Evolutionary conservation across 2,329 filamentous ascomycete species (phyloP), one percentile per base, ranked within the genome.

Genomic region (Aspergillus sclerotialis): DNA sequence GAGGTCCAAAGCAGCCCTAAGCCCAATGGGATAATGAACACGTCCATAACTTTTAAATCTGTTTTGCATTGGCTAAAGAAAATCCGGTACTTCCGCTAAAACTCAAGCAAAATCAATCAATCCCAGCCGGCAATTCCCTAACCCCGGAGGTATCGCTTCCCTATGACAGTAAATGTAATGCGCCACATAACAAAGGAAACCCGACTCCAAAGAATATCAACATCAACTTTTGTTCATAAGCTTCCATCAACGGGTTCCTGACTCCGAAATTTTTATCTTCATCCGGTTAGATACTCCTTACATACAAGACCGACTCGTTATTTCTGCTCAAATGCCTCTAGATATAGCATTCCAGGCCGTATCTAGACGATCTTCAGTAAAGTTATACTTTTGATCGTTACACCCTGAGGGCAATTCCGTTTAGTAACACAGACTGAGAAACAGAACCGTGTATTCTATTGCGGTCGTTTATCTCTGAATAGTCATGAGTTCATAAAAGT

Each of bases 381-480:
- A n/a, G 15, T 17, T n/a, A 14, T 14, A 14, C 28, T 30, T n/a
- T n/a, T 19, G 17, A 18, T 21, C 21, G 17, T 32, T 19, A 11
- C 17, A 21, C 30, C 19, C 30, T 11, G 9, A 21, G 17, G 17
- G 30, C 30, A 11, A 13, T 34, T 31, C 30, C 29, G 33, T 30
- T 13, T 24, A 15, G 28, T 34, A 26, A 33, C 36, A 34, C 19
- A 30, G 31, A 37, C 28, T 13, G 33, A 9, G 26, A 28, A 3
- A 28, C 26, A 28, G 13, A 28, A 28, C 26, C 26, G 13, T 28
- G 8, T 28, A n/a, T 12, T n/a, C 11, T 28, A 23, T 23, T 6
- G 19, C 19, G 19, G 19, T 23, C 19, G 19, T 23, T 23, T 10
- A 23, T 28, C 13, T 11, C 4, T 12, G 8, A 13, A 14, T 11